Evolutionary conservation across 768 basidiomycete species (phyloP).

Genomic region (Xerocomellus intermedius): DNA sequence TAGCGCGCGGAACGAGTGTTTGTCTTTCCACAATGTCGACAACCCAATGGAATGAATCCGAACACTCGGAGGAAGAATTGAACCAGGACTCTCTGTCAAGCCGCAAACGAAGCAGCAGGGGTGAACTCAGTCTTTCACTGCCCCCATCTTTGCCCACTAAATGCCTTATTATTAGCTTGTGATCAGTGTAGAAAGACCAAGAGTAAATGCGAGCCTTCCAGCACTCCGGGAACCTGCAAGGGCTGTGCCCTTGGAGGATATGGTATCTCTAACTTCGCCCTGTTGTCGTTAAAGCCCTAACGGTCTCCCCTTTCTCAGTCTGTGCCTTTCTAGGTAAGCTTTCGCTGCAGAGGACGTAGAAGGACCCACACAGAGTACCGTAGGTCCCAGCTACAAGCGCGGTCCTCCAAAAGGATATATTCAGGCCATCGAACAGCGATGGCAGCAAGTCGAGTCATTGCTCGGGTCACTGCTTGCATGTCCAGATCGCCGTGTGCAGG

Average conservation of each 20-base stretch:
- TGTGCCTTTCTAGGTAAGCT: constrained; percentile 64
- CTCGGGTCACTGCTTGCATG: constrained; percentile 79
- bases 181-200: constrained; percentile 88
- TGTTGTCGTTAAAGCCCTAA: constrained; percentile 9
- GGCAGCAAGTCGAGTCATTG: constrained; percentile 92
- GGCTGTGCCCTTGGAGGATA: constrained; percentile 59
- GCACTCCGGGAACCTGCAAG: constrained; percentile 53
- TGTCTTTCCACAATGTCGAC: constrained; percentile 26
- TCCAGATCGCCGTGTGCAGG: constrained; percentile 61
- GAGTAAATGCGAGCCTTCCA: constrained; percentile 74
- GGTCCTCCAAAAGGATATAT: constrained; percentile 91
- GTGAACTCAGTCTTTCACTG: constrained; percentile 31
- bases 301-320: constrained; percentile 36
- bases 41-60: constrained; percentile 54
- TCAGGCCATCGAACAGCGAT: constrained; percentile 86
- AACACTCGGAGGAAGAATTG: constrained; percentile 57
- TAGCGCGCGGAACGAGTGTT: constrained; percentile 2
- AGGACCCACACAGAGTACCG: neutral
- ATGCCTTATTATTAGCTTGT: constrained; percentile 51
- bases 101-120: constrained; percentile 65
- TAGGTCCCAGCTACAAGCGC: constrained; percentile 78
- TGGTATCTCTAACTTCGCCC: constrained; percentile 35
- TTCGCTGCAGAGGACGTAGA: neutral
- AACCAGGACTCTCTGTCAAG: constrained; percentile 41
- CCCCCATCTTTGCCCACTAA: constrained; percentile 13